These are phyloP conservation scores for Alternaria consortialis DNA, from an alignment of 2,329 filamentous ascomycete genomes.

Conservation along the genomic window DNA sequence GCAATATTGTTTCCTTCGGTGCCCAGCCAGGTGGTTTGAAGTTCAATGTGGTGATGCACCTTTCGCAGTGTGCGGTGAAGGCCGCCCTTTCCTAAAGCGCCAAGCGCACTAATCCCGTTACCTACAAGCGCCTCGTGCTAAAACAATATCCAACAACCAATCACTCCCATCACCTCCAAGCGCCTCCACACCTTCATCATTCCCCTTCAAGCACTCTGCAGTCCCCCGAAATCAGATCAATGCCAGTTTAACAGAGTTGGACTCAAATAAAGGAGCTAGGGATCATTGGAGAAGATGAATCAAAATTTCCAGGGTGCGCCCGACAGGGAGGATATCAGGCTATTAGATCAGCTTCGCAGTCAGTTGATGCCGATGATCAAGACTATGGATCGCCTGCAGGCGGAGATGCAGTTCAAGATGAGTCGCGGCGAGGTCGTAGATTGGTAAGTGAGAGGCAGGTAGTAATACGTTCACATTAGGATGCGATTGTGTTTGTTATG, in stretches of 20 bases:
- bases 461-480: not conserved
- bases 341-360: slow-evolving; percentile 35
- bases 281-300: slow-evolving; percentile 27
- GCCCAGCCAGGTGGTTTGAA: no score
- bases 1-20: no score
- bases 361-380: slow-evolving; percentile 38
- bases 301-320: slow-evolving; percentile 37
- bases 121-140: not conserved
- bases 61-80: not conserved
- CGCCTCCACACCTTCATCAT: not conserved
- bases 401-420: slow-evolving; percentile 32
- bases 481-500: not conserved
- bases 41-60: not conserved
- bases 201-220: not conserved
- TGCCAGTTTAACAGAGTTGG: not conserved
- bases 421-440: slow-evolving; percentile 27
- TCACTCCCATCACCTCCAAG: slow-evolving; percentile 1
- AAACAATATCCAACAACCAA: slow-evolving; percentile 3
- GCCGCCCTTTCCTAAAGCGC: not conserved
- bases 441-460: slow-evolving; percentile 25
- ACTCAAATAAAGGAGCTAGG: slow-evolving; percentile 4
- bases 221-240: not conserved
- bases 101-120: not conserved
- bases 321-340: slow-evolving; percentile 32
- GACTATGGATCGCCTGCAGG: slow-evolving; percentile 32